Base-by-base conservation (phyloP, 805 yeast genomes). In the Pichia californica region DNA sequence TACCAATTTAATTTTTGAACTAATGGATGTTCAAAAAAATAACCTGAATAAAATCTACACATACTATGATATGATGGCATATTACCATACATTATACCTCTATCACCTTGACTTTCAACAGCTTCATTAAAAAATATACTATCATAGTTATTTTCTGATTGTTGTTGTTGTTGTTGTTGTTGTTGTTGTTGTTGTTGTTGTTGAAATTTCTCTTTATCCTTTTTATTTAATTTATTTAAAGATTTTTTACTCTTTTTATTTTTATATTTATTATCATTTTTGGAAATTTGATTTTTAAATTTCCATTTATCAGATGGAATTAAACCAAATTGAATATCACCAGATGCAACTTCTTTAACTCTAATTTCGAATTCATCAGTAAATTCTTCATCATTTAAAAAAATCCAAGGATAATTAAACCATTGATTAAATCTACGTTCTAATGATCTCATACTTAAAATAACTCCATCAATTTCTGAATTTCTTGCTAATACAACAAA, bases 361-460 rank as follows among this genome's bases (percentile, higher is more conserved):
- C 69, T 63, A 2, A 53, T 54, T 53, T 74, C 77, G 62, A 93
- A 93, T 16, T 78, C 74, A 2, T 74, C 74, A 19, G 71, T 68
- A 55, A 91, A 89, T 15, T 77, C 79, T 46, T 76, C 88, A 61
- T 91, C 87, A 58, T 89, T 91, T 16, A 93, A 62, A 53, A 93
- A 87, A 1, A 87, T 82, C 81, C 95, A 93, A 0, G 96, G 97
- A 59, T 93, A 93, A 52, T 83, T 76, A 62, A 73, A 93, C 95
- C 96, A 88, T 54, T 89, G 89, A 60, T 91, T 91, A 67, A 89
- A 91, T 59, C 83, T 95, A 21, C 86, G 70, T 59, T 91, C 98
- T 43, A 93, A 57, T 3, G 89, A 79, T 26, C 68, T 63, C 73
- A 91, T 79, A 3, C 93, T 80, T 44, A 73, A 69, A 2, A 84